A percentile compares a stretch with the other conserved stretches of the same genome.
These are phyloP conservation scores for Omphalea diandra DNA, from an alignment of 441 rosid species.

Conservation along the genomic window DNA sequence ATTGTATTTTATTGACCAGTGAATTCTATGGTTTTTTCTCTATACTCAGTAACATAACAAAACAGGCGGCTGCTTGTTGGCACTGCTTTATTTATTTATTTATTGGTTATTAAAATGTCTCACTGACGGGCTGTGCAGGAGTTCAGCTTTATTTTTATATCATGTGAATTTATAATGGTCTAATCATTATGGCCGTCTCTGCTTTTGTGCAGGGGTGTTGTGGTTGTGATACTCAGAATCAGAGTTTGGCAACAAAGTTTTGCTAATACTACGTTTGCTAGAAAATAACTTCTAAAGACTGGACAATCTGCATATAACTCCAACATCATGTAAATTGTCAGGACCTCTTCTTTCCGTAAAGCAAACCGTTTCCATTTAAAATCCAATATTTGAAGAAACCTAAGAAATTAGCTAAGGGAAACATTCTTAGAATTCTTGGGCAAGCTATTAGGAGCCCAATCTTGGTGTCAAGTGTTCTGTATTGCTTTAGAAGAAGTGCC, in stretches of 20 bases:
- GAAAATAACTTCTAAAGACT: constrained; percentile 17
- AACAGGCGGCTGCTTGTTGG: background rate
- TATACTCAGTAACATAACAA: background rate
- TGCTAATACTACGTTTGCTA: constrained; percentile 19
- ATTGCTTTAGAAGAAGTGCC: background rate
- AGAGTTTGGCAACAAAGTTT: constrained; percentile 12
- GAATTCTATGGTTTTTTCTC: background rate
- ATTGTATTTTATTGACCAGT: background rate
- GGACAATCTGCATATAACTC: constrained; percentile 22
- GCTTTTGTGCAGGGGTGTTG: constrained; percentile 17
- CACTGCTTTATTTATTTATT: background rate
- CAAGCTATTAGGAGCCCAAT: constrained; percentile 5
- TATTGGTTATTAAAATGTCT: background rate
- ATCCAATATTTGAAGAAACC: constrained; percentile 21
- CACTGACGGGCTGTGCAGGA: background rate
- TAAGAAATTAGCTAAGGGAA: constrained; percentile 1
- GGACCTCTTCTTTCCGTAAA: constrained; percentile 35
- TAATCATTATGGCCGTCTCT: background rate
- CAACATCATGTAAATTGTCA: constrained; percentile 29
- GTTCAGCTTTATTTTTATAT: background rate
- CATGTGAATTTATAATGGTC: background rate
- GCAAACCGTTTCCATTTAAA: constrained; percentile 21
- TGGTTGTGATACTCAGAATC: background rate
- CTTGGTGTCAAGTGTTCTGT: background rate
- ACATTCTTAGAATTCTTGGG: constrained; percentile 9